These are phyloP conservation scores for Backusella tarrabulga DNA, from an alignment of 192 early-diverging fungal species.

Conservation along the genomic window DNA sequence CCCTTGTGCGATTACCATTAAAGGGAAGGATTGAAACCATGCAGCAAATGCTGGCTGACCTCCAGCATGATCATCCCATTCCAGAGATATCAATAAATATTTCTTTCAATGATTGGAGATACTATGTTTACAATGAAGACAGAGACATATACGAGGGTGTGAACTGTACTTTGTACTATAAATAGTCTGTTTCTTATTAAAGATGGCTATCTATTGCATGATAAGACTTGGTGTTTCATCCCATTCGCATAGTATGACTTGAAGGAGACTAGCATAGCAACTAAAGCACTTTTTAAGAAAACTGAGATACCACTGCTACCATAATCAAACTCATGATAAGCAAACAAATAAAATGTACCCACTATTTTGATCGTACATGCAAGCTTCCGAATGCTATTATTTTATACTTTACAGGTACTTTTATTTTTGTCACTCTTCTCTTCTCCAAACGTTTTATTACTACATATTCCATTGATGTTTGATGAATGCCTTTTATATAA, in stretches of 20 bases:
- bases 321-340: slow-evolving; percentile 36
- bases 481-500: not conserved
- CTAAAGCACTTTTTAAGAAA: slow-evolving; percentile 62
- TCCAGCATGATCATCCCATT: slow-evolving; percentile 52
- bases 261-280: slow-evolving; percentile 64
- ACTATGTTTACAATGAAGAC: slow-evolving; percentile 58
- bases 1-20: slow-evolving; percentile 51
- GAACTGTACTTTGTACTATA: slow-evolving; percentile 44
- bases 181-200: slow-evolving; percentile 49
- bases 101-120: slow-evolving; percentile 49
- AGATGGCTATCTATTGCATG: not conserved
- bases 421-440: slow-evolving; percentile 6
- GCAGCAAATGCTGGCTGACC: slow-evolving; percentile 44
- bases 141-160: slow-evolving; percentile 57
- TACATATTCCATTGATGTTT: not conserved
- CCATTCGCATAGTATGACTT: slow-evolving; percentile 48
- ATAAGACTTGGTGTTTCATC: not conserved
- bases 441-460: not conserved
- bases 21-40: slow-evolving; percentile 41
- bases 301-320: slow-evolving; percentile 56
- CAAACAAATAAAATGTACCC: not conserved
- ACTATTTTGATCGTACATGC: slow-evolving; percentile 14
- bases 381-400: slow-evolving; percentile 47
- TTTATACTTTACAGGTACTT: slow-evolving; percentile 51
- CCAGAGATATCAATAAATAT: slow-evolving; percentile 62